A percentile compares a stretch with the other conserved stretches of the same genome.
phyloP scores from a whole-genome alignment of 2,329 filamentous ascomycete genomes.

The Penicillium sp. region DNA sequence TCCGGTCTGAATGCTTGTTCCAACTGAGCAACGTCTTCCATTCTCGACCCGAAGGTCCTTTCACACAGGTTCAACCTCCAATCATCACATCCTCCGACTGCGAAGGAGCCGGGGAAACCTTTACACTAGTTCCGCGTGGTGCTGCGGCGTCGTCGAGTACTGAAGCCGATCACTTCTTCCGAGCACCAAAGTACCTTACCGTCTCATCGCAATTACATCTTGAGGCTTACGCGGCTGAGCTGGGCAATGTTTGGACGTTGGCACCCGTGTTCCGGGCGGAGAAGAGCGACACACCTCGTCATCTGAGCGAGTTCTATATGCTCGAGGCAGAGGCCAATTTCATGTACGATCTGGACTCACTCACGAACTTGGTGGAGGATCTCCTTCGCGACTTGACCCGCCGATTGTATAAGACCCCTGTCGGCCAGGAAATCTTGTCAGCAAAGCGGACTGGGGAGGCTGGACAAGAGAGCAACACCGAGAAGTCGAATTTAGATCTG shows the following conservation, averaged over 20 bases:
- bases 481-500: constrained; percentile 52
- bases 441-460: constrained; percentile 47
- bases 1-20: constrained; percentile 78
- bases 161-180: constrained; percentile 69
- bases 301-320: constrained; percentile 99
- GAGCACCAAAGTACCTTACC: constrained; percentile 86
- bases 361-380: constrained; percentile 80
- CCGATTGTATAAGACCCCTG: constrained; percentile 51
- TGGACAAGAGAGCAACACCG: constrained; percentile 37
- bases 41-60: constrained; percentile 59
- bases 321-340: constrained; percentile 89
- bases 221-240: constrained; percentile 83
- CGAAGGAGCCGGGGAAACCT: constrained; percentile 94
- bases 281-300: constrained; percentile 86
- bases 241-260: constrained; percentile 90
- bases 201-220: constrained; percentile 94
- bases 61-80: constrained; percentile 76
- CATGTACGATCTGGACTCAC: constrained; percentile 64
- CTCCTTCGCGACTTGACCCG: constrained; percentile 66
- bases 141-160: constrained; percentile 30
- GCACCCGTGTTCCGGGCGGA: constrained; percentile 94
- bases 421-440: constrained; percentile 59
- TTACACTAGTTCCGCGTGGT: constrained; percentile 63
- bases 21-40: constrained; percentile 76
- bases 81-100: constrained; percentile 97